Conservation (phyloP, 805 yeast species). For the Blastobotrys mokoenaii region DNA sequence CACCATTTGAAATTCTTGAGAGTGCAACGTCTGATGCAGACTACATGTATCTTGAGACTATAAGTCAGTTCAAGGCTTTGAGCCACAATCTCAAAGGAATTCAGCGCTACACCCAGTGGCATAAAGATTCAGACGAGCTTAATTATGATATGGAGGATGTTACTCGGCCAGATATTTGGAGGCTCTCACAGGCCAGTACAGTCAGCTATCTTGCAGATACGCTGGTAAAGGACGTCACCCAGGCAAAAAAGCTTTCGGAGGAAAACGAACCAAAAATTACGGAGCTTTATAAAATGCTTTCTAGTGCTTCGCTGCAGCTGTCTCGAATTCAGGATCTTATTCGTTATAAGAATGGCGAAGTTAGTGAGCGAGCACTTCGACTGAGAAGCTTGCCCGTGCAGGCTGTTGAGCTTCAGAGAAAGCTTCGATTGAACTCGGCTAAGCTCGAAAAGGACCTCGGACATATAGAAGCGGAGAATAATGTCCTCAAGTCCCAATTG, state of each 20-base stretch:
- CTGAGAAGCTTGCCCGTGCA: slow-evolving; percentile 13
- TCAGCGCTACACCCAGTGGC: slow-evolving; percentile 3
- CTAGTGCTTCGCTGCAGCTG: slow-evolving; percentile 5
- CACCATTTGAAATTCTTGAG: not conserved
- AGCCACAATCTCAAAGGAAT: slow-evolving; percentile 2
- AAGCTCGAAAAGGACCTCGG: slow-evolving; percentile 8
- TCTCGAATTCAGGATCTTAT: slow-evolving; percentile 13
- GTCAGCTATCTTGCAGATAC: slow-evolving; percentile 7
- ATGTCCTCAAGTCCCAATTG: slow-evolving; percentile 10
- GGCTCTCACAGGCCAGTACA: slow-evolving; percentile 7
- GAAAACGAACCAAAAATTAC: slow-evolving; percentile 1
- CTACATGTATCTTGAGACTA: slow-evolving; percentile 5
- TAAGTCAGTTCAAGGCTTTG: slow-evolving; percentile 5
- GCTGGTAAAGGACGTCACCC: not conserved
- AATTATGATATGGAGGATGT: slow-evolving; percentile 8
- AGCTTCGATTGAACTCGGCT: slow-evolving; percentile 6
- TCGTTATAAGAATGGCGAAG: slow-evolving; percentile 5
- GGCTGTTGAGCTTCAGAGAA: slow-evolving; percentile 16
- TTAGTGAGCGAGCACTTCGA: slow-evolving; percentile 9
- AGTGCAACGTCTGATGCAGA: slow-evolving; percentile 5
- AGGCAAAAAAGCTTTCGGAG: not conserved
- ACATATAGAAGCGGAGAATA: slow-evolving; percentile 10
- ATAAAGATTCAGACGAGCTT: not conserved
- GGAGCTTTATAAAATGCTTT: slow-evolving; percentile 7
- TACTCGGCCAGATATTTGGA: slow-evolving; percentile 8